Evolutionary conservation across 1,139 yeast genomes (phyloP).

Genomic region (Torulaspora pretoriensis): DNA sequence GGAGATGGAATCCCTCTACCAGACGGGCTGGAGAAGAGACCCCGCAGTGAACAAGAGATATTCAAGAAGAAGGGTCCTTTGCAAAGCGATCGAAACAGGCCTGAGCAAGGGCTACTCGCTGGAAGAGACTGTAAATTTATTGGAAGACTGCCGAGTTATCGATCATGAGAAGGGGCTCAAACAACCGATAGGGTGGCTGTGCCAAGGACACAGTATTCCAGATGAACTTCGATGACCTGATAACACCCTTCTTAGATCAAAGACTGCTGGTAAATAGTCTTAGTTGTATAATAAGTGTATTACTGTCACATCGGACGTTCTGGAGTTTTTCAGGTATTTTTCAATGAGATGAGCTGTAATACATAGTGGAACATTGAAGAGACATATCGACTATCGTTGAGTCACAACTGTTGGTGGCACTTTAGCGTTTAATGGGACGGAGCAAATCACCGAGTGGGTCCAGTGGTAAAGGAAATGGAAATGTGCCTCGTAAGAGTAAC

Average conservation of each 20-base stretch:
- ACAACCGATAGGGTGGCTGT: slow-evolving; percentile 43
- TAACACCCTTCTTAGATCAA: background rate
- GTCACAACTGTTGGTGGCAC: too few species aligned
- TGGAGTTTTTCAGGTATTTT: slow-evolving; percentile 3
- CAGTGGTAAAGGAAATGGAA: slow-evolving; percentile 1
- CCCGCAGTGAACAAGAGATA: slow-evolving; percentile 41
- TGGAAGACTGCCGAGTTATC: slow-evolving; percentile 38
- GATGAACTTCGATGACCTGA: slow-evolving; percentile 20
- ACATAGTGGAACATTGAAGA: background rate
- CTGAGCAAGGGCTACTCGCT: slow-evolving; percentile 35
- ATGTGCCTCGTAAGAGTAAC: slow-evolving; percentile 3
- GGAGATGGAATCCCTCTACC: slow-evolving; percentile 38
- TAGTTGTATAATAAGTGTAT: background rate
- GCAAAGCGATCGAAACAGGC: slow-evolving; percentile 41
- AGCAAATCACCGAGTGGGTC: slow-evolving; percentile 7
- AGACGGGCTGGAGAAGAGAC: slow-evolving; percentile 42
- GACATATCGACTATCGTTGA: background rate
- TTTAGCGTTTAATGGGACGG: slow-evolving; percentile 7
- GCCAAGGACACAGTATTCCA: slow-evolving; percentile 37
- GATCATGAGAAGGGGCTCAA: slow-evolving; percentile 37
- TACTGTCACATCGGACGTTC: slow-evolving; percentile 6
- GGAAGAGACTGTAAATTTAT: slow-evolving; percentile 35
- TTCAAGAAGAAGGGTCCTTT: slow-evolving; percentile 40
- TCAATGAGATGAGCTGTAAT: slow-evolving; percentile 6
- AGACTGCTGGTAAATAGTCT: background rate